Base-by-base conservation (phyloP, 192 early-diverging fungal species). In the Physocladia obscura region DNA sequence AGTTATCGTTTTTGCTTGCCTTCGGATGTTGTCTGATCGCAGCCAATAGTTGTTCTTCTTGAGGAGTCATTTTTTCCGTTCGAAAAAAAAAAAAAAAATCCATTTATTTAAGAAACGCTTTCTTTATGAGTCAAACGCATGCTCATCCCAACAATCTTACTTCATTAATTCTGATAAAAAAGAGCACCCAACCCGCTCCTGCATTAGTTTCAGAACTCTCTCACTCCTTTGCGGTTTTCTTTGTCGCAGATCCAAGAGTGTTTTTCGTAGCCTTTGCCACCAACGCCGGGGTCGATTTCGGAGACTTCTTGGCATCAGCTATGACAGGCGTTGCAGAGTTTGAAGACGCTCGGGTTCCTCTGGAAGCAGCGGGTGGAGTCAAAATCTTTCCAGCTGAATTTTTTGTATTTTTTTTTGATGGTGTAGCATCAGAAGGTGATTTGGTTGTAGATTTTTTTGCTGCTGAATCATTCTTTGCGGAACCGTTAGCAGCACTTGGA, bases 1-100 rank as follows among this genome's bases (percentile, higher is more conserved):
- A 59, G 52, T 27, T 34, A 1, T 15, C 4, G 2, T 15, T 26
- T 19, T 17, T 59, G 19, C 30, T 24, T 1, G 5, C 63, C 63
- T 65, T 65, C 19, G 63, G 63, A 31, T 65, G 49, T 21, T 49
- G 49, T 2, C 63, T 44, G 34, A 65, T 65, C 27, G 51, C 63
- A 52, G 17, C 37, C 48, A 65, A 34, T 21, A 65, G 63, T 32
- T 52, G 21, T 22, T 52, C 47, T 52, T 58, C 6, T 13, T 21
- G 15, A 54, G 6, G 13, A 6, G 51, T 24, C 13, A 26, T 15
- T 58, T 35, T 35, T 29, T 58, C n/a, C n/a, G n/a, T n/a, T n/a
- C n/a, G n/a, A n/a, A n/a, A n/a, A n/a, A n/a, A n/a, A n/a, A n/a
- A n/a, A n/a, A n/a, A n/a, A n/a, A n/a, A n/a, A n/a, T n/a, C n/a